Evolutionary conservation across 2,329 filamentous ascomycete species (phyloP).

Genomic region (Moelleriella libera): DNA sequence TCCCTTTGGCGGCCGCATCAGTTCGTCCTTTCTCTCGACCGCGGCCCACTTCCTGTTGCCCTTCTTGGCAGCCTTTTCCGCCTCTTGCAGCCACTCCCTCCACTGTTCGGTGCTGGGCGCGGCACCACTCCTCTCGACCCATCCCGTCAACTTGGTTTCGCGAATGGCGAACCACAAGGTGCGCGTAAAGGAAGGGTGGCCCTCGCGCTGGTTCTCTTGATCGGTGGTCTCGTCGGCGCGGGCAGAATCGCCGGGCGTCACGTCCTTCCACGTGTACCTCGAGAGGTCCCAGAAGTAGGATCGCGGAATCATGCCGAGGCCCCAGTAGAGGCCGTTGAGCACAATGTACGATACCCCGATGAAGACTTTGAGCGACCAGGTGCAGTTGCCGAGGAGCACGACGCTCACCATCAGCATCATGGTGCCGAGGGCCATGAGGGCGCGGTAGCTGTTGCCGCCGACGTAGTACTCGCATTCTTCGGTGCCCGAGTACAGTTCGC

Average conservation of each 20-base stretch:
- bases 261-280: conserved; percentile 28
- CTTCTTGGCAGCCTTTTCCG: conserved; percentile 21
- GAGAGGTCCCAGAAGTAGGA: conserved; percentile 42
- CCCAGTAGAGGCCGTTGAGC: conserved; percentile 47
- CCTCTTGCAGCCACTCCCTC: conserved; percentile 38
- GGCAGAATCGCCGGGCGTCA: conserved; percentile 24
- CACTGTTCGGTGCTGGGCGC: conserved; percentile 38
- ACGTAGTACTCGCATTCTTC: conserved; percentile 45
- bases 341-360: conserved; percentile 43
- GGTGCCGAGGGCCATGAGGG: conserved; percentile 42
- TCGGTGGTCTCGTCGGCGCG: conserved; percentile 19
- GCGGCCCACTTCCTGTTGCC: conserved; percentile 26
- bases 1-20: conserved; percentile 21
- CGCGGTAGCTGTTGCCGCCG: conserved; percentile 28
- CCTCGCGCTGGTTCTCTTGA: conserved; percentile 19
- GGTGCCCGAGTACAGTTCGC: conserved; percentile 48
- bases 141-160: conserved; percentile 35
- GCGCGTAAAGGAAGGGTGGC: conserved; percentile 34
- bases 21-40: conserved; percentile 32
- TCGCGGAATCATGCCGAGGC: conserved; percentile 33
- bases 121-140: conserved; percentile 36
- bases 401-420: conserved; percentile 47
- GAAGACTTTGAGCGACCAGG: conserved; percentile 44
- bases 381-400: conserved; percentile 46
- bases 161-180: conserved; percentile 46